phyloP scores from a whole-genome alignment of 2,329 filamentous ascomycete species.

The Ophiostoma australiae region DNA sequence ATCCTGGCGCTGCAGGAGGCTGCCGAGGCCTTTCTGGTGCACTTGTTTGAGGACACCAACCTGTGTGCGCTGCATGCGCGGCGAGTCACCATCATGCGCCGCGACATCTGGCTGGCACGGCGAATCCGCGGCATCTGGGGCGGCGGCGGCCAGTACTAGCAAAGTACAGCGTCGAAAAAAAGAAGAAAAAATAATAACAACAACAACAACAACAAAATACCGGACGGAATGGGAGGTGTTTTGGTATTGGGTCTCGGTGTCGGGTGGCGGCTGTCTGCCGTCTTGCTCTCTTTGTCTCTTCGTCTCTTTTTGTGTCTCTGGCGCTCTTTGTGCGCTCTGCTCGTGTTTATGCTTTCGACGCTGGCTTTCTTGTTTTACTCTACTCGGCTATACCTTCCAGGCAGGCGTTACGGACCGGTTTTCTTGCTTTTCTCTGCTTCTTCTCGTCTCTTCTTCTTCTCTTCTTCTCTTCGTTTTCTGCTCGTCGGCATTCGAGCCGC shows the following conservation, averaged over 20 bases:
- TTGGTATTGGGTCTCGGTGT: background rate
- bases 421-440: background rate
- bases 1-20: conserved; percentile 92
- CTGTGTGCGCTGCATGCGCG: conserved; percentile 96
- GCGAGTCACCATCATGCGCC: conserved; percentile 94
- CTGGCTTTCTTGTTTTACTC: background rate
- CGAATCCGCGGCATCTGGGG: conserved; percentile 75
- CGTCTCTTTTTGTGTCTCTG: background rate
- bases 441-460: background rate
- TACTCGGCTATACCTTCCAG: background rate
- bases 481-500: background rate
- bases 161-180: background rate
- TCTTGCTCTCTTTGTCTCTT: background rate
- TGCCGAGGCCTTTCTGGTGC: conserved; percentile 91
- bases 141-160: conserved; percentile 52
- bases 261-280: background rate
- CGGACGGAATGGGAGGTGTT: conserved; percentile 9
- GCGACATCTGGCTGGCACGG: conserved; percentile 90
- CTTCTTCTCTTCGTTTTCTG: background rate
- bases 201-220: background rate
- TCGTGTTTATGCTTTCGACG: background rate
- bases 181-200: background rate
- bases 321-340: background rate
- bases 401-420: conserved; percentile 14
- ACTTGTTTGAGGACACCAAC: conserved; percentile 95